Percentiles rank a stretch among this genome's conserved stretches.
These are phyloP conservation scores for Solanum corneliomulleri DNA, from an alignment of 257 asterid species.

Conservation along the genomic window DNA sequence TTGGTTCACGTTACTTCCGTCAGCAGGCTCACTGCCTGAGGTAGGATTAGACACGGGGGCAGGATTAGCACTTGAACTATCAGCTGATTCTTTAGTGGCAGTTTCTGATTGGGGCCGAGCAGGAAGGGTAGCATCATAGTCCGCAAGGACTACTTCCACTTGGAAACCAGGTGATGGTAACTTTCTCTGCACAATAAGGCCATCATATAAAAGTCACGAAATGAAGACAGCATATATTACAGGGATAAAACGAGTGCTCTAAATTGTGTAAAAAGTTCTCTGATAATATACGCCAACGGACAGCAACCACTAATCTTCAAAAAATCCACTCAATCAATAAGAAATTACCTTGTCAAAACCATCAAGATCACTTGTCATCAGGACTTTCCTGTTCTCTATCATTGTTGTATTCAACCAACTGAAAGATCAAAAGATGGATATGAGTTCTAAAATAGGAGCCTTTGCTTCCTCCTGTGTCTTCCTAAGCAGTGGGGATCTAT, in stretches of 20 bases:
- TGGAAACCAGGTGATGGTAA: constrained; percentile 96
- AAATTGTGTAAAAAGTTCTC: neutral
- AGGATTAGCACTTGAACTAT: constrained; percentile 21
- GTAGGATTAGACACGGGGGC: constrained; percentile 17
- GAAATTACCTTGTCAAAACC: constrained; percentile 89
- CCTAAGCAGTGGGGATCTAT: neutral
- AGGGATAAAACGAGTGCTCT: neutral
- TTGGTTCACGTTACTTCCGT: constrained; percentile 20
- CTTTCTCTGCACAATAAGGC: constrained; percentile 56
- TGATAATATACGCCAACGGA: neutral
- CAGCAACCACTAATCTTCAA: neutral
- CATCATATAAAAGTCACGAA: neutral
- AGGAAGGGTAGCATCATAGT: constrained; percentile 36
- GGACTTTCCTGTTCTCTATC: constrained; percentile 80
- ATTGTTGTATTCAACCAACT: constrained; percentile 98
- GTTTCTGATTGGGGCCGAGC: constrained; percentile 33
- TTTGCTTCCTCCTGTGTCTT: neutral
- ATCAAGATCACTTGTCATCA: constrained; percentile 74
- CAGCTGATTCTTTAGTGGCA: constrained; percentile 15
- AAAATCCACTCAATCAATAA: neutral
- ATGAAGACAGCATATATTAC: neutral
- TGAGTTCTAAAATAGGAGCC: neutral
- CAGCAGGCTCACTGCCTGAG: constrained; percentile 23
- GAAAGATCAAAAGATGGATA: constrained; percentile 6
- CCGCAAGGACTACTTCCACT: constrained; percentile 83